These are phyloP conservation scores for Boletus vinaceobasis DNA, from an alignment of 768 basidiomycete genomes.

Conservation along the genomic window DNA sequence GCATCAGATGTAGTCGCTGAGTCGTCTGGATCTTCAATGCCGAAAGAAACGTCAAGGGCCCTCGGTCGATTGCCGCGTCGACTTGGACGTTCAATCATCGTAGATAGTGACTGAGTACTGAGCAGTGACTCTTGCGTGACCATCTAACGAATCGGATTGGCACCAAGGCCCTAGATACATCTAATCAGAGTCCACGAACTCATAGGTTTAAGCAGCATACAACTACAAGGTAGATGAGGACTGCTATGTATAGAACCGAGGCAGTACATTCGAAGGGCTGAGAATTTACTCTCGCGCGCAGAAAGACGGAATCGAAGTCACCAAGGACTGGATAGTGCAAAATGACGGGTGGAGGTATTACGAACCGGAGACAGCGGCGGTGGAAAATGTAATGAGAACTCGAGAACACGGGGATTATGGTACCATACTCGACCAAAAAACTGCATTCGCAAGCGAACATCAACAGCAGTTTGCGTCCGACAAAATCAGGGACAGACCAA, in stretches of 20 bases:
- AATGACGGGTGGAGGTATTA: constrained; percentile 14
- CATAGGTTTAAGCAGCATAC: constrained; percentile 13
- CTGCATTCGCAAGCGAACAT: constrained; percentile 1
- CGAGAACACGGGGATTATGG: constrained; percentile 6
- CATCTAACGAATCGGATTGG: neutral
- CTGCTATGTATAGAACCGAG: constrained; percentile 6
- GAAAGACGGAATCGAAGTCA: constrained; percentile 10
- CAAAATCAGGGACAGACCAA: constrained; percentile 10
- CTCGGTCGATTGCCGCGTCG: constrained; percentile 40
- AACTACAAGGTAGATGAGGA: constrained; percentile 7
- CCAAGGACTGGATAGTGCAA: constrained; percentile 5
- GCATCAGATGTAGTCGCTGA: constrained; percentile 25
- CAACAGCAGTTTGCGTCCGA: neutral
- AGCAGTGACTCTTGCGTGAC: too few relatives aligned
- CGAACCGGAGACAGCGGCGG: neutral
- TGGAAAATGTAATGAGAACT: constrained; percentile 4
- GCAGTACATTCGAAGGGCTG: constrained; percentile 12
- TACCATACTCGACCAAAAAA: constrained; percentile 16
- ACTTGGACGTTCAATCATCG: constrained; percentile 7
- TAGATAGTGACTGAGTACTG: neutral
- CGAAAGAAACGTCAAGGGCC: constrained; percentile 56
- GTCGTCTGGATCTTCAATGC: constrained; percentile 35
- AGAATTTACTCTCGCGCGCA: constrained; percentile 7
- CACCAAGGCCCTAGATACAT: constrained; percentile 6
- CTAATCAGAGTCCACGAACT: constrained; percentile 13